Evolutionary conservation across 371 early-diverging fungal species (phyloP), one percentile per base, ranked within the genome.

Genomic region (Syncephalastrum sp.): DNA sequence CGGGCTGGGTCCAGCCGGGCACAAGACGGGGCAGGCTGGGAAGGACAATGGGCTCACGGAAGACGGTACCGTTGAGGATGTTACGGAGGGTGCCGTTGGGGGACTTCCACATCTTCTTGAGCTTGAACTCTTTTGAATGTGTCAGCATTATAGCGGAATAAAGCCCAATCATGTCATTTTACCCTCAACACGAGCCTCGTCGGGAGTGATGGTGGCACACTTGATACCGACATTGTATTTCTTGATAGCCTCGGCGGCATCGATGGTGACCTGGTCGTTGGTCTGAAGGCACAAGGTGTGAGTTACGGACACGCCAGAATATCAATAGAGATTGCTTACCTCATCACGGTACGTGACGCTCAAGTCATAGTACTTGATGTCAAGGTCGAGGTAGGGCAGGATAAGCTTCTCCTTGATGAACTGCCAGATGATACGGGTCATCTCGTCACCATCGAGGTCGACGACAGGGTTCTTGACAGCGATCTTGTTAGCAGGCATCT

Each of bases 171-270:
- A 14, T 17, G 50, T 5, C 33, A n/a, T 25, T 15, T 68, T 74
- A 86, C 88, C 89, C 75, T 95, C 82, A 58, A 98, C 97, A 67
- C 98, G 91, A 21, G 85, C 91, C 62, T 92, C 93, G 68, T 98
- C 98, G 15, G 98, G 97, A n/a, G 98, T 98, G 72, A 98, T 98
- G 48, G 98, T 98, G 23, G 98, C 98, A 78, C 98, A 98, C 82
- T 98, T 98, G 79, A 98, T 97, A 63, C 94, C 97, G 38, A 96
- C 98, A 71, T 94, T 93, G 84, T 94, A 95, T 84, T 95, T 93
- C 65, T 90, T 83, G 72, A 95, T 97, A 24, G 97, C 97, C 51
- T 94, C 90, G 42, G 98, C 98, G 48, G 98, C 95, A 52, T 97
- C 97, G 44, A 94, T 70, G 29, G 97, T 97, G 51, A 98, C 95